Evolutionary conservation across 495 filamentous ascomycete species (phyloP).

Genomic region (Xylaria scruposa): DNA sequence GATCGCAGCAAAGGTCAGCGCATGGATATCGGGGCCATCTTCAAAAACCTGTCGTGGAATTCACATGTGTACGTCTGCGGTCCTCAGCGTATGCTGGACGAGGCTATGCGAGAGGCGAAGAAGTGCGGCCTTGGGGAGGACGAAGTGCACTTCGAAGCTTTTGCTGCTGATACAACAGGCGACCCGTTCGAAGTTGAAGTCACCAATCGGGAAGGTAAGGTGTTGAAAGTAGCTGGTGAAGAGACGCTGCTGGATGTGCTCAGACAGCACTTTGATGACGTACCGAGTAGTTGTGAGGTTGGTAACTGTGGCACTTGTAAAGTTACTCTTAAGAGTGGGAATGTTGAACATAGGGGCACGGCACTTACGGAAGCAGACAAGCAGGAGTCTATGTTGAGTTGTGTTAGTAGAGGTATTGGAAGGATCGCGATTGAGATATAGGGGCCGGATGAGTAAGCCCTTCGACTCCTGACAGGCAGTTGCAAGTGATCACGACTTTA

Average conservation of each 20-base stretch:
- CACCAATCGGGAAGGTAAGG: constrained; percentile 35
- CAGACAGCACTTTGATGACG: constrained; percentile 46
- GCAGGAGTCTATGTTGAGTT: constrained; percentile 50
- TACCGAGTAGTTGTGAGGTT: constrained; percentile 60
- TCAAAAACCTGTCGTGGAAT: constrained; percentile 51
- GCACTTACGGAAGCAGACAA: constrained; percentile 55
- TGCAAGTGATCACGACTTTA: background rate
- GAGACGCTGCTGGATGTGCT: constrained; percentile 55
- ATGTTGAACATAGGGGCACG: constrained; percentile 61
- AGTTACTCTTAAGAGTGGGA: constrained; percentile 54
- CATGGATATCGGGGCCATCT: constrained; percentile 52
- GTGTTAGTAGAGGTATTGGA: constrained; percentile 57
- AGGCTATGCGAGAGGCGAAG: constrained; percentile 45
- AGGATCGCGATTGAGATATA: constrained; percentile 54
- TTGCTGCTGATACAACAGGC: constrained; percentile 55
- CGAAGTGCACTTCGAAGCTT: constrained; percentile 64
- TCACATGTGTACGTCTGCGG: constrained; percentile 62
- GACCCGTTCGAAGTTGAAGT: constrained; percentile 64
- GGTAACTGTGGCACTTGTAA: constrained; percentile 67
- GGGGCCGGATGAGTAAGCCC: constrained; percentile 1
- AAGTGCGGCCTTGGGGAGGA: constrained; percentile 46
- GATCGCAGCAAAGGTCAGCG: constrained; percentile 53
- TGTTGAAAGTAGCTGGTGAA: constrained; percentile 47
- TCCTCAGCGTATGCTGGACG: constrained; percentile 57
- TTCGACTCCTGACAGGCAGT: background rate